Conservation (phyloP, 2,329 filamentous ascomycete genomes). For the Fusarium sp. region DNA sequence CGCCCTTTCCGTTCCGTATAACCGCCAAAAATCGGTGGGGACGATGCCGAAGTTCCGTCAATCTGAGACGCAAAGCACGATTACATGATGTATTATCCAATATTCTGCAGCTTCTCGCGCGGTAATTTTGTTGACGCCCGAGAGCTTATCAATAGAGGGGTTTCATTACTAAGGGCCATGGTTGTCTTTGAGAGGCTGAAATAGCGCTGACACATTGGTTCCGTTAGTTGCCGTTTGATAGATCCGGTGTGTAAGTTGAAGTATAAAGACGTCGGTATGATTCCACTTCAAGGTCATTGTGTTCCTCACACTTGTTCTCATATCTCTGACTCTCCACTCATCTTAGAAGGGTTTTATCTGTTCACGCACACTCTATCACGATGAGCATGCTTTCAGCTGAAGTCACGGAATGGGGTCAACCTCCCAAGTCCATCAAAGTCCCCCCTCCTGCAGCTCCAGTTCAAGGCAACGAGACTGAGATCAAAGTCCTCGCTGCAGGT, state of each 20-base stretch:
- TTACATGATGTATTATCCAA: conserved; percentile 23
- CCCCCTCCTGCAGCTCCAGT: conserved; percentile 49
- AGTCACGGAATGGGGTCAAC: conserved; percentile 51
- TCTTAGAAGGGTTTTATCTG: too few species aligned
- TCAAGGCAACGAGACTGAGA: conserved; percentile 51
- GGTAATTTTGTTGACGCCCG: background rate
- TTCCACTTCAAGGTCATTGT: background rate
- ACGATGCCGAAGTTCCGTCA: conserved; percentile 34
- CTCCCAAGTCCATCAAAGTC: conserved; percentile 43
- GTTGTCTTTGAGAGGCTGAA: conserved; percentile 2
- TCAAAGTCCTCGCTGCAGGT: conserved; percentile 62
- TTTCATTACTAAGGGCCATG: conserved; percentile 16
- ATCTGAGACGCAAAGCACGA: conserved; percentile 6
- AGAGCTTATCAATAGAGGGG: conserved; percentile 24
- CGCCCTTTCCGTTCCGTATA: background rate
- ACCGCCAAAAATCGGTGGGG: background rate
- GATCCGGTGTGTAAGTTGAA: background rate
- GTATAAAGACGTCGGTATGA: conserved; percentile 23
- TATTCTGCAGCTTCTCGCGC: background rate
- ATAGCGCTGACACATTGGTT: background rate
- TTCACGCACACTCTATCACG: background rate
- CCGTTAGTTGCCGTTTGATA: background rate
- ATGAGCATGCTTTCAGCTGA: conserved; percentile 51
- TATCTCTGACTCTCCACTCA: background rate
- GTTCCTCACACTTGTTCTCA: background rate